phyloP scores from a whole-genome alignment of 805 yeast genomes.

The Pichia ethanolica region DNA sequence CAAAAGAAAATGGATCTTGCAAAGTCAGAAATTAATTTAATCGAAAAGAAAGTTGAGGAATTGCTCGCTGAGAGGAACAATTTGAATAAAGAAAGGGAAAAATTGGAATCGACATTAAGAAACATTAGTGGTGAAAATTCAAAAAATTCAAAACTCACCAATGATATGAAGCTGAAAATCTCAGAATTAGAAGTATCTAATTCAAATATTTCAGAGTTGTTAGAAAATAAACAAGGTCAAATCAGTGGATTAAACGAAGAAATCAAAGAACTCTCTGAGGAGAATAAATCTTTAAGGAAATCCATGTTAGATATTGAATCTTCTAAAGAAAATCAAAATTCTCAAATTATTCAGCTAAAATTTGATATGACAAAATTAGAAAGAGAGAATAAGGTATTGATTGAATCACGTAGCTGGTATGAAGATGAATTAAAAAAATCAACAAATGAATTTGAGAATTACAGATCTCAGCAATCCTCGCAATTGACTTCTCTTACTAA shows the following conservation, averaged over 20 bases:
- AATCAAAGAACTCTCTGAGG: constrained; percentile 31
- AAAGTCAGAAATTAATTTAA: constrained; percentile 22
- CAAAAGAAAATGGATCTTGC: constrained; percentile 27
- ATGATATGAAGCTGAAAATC: constrained; percentile 12
- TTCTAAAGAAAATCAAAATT: constrained; percentile 24
- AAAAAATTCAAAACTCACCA: constrained; percentile 8
- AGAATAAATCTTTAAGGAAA: constrained; percentile 35
- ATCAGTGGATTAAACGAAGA: constrained; percentile 33
- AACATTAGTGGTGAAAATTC: background rate
- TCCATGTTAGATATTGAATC: constrained; percentile 32
- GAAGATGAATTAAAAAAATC: constrained; percentile 28
- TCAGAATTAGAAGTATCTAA: constrained; percentile 22
- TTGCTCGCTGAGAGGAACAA: constrained; percentile 17
- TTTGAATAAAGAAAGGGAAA: constrained; percentile 17
- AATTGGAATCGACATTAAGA: constrained; percentile 9
- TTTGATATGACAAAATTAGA: constrained; percentile 21
- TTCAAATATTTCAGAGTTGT: constrained; percentile 26
- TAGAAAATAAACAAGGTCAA: constrained; percentile 32
- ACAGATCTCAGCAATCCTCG: constrained; percentile 24
- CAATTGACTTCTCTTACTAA: constrained; percentile 27
- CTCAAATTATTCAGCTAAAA: constrained; percentile 21
- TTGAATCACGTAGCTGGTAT: constrained; percentile 29
- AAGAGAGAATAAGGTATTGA: constrained; percentile 26
- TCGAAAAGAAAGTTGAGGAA: constrained; percentile 18
- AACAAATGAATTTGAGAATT: constrained; percentile 21